A percentile compares a stretch with the other conserved stretches of the same genome.
These are phyloP conservation scores for Botryotinia narcissicola DNA, from an alignment of 2,329 filamentous ascomycete genomes.

Conservation along the genomic window DNA sequence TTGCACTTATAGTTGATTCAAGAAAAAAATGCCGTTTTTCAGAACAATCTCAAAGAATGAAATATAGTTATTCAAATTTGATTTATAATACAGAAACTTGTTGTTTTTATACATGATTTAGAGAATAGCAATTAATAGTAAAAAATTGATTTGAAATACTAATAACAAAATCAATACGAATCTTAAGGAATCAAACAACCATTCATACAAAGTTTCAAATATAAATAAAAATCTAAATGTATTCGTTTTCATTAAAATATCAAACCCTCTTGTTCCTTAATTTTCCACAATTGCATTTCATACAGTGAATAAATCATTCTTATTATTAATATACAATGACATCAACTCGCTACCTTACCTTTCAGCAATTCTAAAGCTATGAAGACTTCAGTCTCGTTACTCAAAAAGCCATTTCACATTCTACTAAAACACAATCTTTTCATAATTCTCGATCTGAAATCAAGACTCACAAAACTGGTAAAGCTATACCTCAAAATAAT, in stretches of 20 bases:
- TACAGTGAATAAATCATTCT: neutral
- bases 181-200: neutral
- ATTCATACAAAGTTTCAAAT: too few relatives aligned
- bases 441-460: neutral
- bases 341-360: neutral
- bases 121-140: too few relatives aligned
- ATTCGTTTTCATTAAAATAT: rapidly evolving
- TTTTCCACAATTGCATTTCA: neutral
- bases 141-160: too few relatives aligned
- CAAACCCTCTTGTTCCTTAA: rapidly evolving
- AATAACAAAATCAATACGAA: neutral
- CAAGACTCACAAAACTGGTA: neutral
- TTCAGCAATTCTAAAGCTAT: neutral
- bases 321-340: neutral
- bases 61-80: too few relatives aligned
- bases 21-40: too few relatives aligned
- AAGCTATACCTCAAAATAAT: neutral
- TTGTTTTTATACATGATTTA: too few relatives aligned
- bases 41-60: too few relatives aligned
- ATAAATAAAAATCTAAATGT: too few relatives aligned
- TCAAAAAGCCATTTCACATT: rapidly evolving
- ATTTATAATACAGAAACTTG: too few relatives aligned
- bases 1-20: too few relatives aligned
- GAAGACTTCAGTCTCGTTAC: neutral
- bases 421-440: neutral